These are phyloP conservation scores for Eimeria tenella DNA, from an alignment of 169 alveolate genomes.

Conservation along the genomic window DNA sequence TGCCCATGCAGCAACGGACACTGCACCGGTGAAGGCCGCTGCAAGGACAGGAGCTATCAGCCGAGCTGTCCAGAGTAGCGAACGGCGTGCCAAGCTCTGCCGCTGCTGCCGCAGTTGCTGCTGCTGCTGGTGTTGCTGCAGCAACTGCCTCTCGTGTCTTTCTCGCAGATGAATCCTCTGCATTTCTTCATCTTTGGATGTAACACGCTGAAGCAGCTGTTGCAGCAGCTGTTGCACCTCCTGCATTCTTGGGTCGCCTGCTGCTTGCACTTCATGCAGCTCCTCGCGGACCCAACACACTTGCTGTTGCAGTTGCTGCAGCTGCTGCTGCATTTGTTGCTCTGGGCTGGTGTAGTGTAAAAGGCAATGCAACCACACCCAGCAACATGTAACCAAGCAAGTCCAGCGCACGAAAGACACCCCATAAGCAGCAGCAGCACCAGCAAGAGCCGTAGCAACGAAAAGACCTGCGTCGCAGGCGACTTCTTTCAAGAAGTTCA, in stretches of 20 bases:
- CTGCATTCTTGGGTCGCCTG: conserved; percentile 38
- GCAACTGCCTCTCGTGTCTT: neutral
- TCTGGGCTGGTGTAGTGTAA: conserved; percentile 37
- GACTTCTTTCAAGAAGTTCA: neutral
- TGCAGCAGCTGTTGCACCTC: conserved; percentile 40
- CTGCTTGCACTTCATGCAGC: conserved; percentile 46
- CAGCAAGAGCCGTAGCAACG: neutral
- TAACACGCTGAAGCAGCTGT: conserved; percentile 28
- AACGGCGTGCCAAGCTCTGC: neutral
- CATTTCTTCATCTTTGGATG: neutral
- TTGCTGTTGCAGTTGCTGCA: conserved; percentile 46
- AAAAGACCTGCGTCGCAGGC: neutral
- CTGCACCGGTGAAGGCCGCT: neutral
- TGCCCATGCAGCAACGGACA: neutral
- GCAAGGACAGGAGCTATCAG: neutral
- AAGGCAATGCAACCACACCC: conserved; percentile 31
- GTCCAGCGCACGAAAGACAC: conserved; percentile 28
- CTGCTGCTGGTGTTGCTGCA: conserved; percentile 15
- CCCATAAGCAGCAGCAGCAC: conserved; percentile 3
- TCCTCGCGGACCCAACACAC: conserved; percentile 5
- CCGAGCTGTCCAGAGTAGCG: neutral
- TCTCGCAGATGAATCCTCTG: neutral
- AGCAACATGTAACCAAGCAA: neutral
- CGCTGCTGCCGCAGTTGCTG: neutral
- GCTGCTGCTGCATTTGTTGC: conserved; percentile 53